Conservation (phyloP, 495 filamentous ascomycete species). For the Lindgomyces ingoldianus region DNA sequence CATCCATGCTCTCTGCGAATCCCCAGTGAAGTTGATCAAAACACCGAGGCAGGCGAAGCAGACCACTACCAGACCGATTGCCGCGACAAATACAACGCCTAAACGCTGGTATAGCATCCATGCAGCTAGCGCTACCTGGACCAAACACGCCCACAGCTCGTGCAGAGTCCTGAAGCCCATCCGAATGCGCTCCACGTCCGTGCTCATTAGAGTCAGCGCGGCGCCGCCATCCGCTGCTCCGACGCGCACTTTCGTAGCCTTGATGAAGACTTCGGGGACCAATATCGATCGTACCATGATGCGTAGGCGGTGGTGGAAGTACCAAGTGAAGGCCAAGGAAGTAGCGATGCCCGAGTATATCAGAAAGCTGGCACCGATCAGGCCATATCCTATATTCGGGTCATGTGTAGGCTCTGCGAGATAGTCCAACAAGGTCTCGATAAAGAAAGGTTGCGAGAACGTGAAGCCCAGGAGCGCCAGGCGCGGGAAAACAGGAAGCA, state of each 20-base stretch:
- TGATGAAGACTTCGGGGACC: constrained; percentile 14
- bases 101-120: constrained; percentile 42
- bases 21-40: constrained; percentile 33
- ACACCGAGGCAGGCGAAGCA: constrained; percentile 38
- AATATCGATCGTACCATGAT: constrained; percentile 12
- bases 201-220: constrained; percentile 22
- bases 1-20: constrained; percentile 24
- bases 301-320: constrained; percentile 17
- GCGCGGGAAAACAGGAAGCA: constrained; percentile 12
- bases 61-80: constrained; percentile 36
- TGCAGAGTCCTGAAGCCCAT: constrained; percentile 6
- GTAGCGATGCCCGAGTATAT: constrained; percentile 25
- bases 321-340: constrained; percentile 16
- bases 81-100: constrained; percentile 38
- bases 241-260: constrained; percentile 6
- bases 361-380: constrained; percentile 13
- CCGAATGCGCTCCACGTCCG: constrained; percentile 19
- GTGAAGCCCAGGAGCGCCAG: constrained; percentile 13
- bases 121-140: constrained; percentile 34
- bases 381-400: constrained; percentile 10
- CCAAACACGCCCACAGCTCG: constrained; percentile 8
- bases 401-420: constrained; percentile 9
- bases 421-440: constrained; percentile 10
- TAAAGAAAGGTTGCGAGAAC: constrained; percentile 15
- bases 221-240: constrained; percentile 3